Percentiles rank a stretch among this genome's conserved stretches.
phyloP scores from a whole-genome alignment of 192 early-diverging fungal genomes.

The Spizellomyces sp. region DNA sequence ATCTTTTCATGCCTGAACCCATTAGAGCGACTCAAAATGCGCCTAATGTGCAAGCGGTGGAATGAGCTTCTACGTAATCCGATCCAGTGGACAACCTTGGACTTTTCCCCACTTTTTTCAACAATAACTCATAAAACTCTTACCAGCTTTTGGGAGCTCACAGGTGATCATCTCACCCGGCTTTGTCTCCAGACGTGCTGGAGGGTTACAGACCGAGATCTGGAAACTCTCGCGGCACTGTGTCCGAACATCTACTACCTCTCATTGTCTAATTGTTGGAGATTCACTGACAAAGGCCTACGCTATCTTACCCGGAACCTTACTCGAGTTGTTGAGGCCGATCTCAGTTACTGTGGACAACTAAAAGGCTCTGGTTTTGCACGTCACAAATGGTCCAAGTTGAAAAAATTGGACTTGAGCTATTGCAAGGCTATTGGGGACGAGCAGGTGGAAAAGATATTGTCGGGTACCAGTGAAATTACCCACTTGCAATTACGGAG shows the following conservation, averaged over 20 bases:
- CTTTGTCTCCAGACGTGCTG: too few relatives aligned
- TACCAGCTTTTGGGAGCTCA: too few relatives aligned
- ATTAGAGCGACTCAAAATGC: too few relatives aligned
- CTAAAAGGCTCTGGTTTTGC: conserved; percentile 47
- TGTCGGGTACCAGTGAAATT: conserved; percentile 45
- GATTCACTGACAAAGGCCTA: conserved; percentile 53
- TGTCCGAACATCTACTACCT: conserved; percentile 48
- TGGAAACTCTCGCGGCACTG: conserved; percentile 16
- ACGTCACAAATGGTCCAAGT: conserved; percentile 40
- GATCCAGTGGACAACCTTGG: too few relatives aligned
- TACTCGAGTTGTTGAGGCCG: conserved; percentile 30
- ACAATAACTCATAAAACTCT: too few relatives aligned
- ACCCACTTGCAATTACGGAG: conserved; percentile 38
- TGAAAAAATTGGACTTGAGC: conserved; percentile 44
- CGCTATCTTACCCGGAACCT: conserved; percentile 30
- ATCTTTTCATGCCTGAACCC: too few relatives aligned
- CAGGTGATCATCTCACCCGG: too few relatives aligned
- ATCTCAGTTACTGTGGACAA: conserved; percentile 57
- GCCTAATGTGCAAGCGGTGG: too few relatives aligned
- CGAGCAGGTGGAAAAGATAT: conserved; percentile 49
- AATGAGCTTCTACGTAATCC: too few relatives aligned
- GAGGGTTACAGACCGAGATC: too few relatives aligned
- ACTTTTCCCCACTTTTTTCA: too few relatives aligned
- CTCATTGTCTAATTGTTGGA: conserved; percentile 56
- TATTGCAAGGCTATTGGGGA: conserved; percentile 57